Conservation (phyloP, 768 basidiomycete species). For the Lactarius sanguifluus region DNA sequence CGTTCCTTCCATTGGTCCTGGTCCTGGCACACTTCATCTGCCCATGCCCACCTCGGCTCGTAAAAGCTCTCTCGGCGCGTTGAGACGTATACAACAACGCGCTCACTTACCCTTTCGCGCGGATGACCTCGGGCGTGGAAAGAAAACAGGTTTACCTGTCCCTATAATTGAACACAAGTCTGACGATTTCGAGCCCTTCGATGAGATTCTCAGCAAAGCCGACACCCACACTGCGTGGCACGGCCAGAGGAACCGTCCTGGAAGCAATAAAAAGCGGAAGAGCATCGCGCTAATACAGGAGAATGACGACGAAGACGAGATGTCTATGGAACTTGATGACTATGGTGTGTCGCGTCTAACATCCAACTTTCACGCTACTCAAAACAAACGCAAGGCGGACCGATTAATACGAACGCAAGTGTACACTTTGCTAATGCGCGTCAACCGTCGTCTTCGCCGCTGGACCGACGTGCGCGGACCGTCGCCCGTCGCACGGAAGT, state of each 20-base stretch:
- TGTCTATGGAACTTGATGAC: slow-evolving; percentile 76
- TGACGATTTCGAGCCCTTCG: slow-evolving; percentile 83
- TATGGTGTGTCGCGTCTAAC: slow-evolving; percentile 45
- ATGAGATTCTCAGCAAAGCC: slow-evolving; percentile 67
- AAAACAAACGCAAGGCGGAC: slow-evolving; percentile 9
- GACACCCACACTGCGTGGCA: slow-evolving; percentile 64
- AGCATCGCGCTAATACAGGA: slow-evolving; percentile 37
- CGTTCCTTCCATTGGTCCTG: slow-evolving; percentile 7
- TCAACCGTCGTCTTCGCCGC: slow-evolving; percentile 31
- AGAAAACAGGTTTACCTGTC: slow-evolving; percentile 75
- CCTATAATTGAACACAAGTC: slow-evolving; percentile 67
- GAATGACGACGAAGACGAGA: slow-evolving; percentile 56
- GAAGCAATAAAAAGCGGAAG: slow-evolving; percentile 41
- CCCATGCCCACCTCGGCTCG: slow-evolving; percentile 38
- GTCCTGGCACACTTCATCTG: background rate
- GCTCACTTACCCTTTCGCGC: slow-evolving; percentile 76
- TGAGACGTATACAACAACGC: slow-evolving; percentile 58
- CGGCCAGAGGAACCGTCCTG: slow-evolving; percentile 40
- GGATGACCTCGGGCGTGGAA: slow-evolving; percentile 73
- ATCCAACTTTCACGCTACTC: background rate
- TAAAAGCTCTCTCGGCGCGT: slow-evolving; percentile 43
- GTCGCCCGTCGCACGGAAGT: slow-evolving; percentile 36
- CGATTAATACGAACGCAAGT: slow-evolving; percentile 33
- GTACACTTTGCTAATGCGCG: slow-evolving; percentile 36
- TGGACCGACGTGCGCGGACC: slow-evolving; percentile 35